Conservation (phyloP, 2,329 filamentous ascomycete species). For the Xylaria polymorpha region DNA sequence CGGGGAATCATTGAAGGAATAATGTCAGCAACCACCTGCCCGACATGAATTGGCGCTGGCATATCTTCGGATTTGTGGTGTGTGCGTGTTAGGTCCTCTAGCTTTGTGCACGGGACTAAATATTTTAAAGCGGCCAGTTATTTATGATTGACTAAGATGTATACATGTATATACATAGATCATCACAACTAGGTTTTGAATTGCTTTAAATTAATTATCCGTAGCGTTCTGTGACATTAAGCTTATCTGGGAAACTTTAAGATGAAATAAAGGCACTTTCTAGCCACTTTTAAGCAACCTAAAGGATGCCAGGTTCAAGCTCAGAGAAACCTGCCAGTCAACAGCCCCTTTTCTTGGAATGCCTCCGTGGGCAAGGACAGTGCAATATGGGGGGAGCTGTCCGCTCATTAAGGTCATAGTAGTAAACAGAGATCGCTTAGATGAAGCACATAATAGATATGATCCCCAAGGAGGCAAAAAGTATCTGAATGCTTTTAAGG, state of each 20-base stretch:
- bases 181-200: not conserved
- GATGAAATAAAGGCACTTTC: not conserved
- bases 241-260: not conserved
- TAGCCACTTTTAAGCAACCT: not conserved
- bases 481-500: too few species aligned
- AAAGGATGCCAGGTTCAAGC: not conserved
- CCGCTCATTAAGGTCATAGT: too few species aligned
- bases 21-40: not conserved
- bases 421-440: too few species aligned
- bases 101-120: not conserved
- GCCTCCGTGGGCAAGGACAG: not conserved
- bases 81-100: not conserved
- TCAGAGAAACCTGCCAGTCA: not conserved
- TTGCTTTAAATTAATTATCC: not conserved
- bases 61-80: not conserved
- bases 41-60: not conserved
- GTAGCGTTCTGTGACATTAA: not conserved
- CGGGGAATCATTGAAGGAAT: not conserved
- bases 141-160: not conserved
- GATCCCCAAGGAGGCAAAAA: too few species aligned
- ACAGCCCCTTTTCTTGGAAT: not conserved
- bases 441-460: too few species aligned
- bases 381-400: not conserved
- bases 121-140: too few species aligned
- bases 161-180: not conserved